Evolutionary conservation across 768 basidiomycete species (phyloP).

Genomic region (Tricholoma terreum): DNA sequence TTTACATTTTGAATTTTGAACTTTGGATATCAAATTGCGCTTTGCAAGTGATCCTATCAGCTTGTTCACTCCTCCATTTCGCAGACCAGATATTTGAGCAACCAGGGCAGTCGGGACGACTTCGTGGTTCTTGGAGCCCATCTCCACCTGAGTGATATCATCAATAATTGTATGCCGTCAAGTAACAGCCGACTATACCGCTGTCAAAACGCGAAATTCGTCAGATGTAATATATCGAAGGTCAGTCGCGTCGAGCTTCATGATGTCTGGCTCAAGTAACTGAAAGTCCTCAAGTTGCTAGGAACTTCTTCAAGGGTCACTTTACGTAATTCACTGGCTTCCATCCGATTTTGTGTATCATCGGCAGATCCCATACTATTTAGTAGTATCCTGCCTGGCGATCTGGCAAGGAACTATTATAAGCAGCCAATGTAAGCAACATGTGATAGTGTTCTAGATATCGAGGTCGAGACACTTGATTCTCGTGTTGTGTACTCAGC

Average conservation of each 20-base stretch:
- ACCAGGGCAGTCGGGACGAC: constrained; percentile 88
- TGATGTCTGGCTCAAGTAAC: constrained; percentile 26
- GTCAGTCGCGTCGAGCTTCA: constrained; percentile 96
- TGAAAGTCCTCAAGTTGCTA: background rate
- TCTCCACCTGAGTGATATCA: constrained; percentile 69
- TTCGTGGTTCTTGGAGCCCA: constrained; percentile 98
- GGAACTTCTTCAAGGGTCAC: no score
- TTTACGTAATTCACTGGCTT: no score
- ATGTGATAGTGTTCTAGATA: no score
- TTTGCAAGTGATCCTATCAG: constrained; percentile 87
- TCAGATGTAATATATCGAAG: constrained; percentile 88
- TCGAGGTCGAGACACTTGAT: no score
- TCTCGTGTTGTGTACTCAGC: no score
- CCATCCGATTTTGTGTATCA: no score
- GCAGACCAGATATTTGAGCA: constrained; percentile 87
- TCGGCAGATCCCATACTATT: no score
- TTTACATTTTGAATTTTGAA: constrained; percentile 90
- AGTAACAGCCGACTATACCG: constrained; percentile 45
- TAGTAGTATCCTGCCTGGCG: no score
- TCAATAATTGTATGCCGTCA: background rate
- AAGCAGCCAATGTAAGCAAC: no score
- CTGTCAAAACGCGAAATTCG: constrained; percentile 95
- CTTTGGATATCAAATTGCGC: constrained; percentile 82
- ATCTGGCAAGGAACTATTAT: background rate
- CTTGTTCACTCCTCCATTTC: constrained; percentile 93